Evolutionary conservation across 176 grass and related monocot genomes (phyloP).

Genomic region (Paspalum notatum): DNA sequence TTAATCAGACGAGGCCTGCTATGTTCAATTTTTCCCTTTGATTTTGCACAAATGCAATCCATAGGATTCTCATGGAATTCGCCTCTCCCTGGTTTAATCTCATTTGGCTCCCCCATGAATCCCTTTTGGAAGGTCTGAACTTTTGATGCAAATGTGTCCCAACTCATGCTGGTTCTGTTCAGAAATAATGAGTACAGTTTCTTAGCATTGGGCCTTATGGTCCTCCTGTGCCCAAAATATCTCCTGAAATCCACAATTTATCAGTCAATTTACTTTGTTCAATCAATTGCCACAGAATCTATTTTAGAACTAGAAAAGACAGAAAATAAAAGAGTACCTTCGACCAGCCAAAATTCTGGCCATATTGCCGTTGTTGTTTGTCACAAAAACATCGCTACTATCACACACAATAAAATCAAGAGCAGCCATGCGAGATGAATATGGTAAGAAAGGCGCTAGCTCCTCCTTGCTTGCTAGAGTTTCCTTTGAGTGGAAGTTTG

Average conservation of each 20-base stretch:
- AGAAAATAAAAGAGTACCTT: slow-evolving; percentile 56
- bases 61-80: slow-evolving; percentile 94
- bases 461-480: slow-evolving; percentile 79
- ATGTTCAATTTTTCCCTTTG: slow-evolving; percentile 32
- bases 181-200: slow-evolving; percentile 85
- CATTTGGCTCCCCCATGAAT: slow-evolving; percentile 94
- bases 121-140: slow-evolving; percentile 70
- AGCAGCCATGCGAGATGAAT: slow-evolving; percentile 96
- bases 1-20: slow-evolving; percentile 34
- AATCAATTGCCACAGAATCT: slow-evolving; percentile 14
- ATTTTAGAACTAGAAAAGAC: background rate
- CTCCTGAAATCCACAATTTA: slow-evolving; percentile 66
- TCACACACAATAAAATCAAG: slow-evolving; percentile 94
- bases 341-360: slow-evolving; percentile 91
- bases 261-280: slow-evolving; percentile 33
- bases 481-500: slow-evolving; percentile 92
- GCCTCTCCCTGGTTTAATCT: slow-evolving; percentile 82
- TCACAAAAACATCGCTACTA: slow-evolving; percentile 76
- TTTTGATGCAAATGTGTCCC: slow-evolving; percentile 86
- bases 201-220: slow-evolving; percentile 91
- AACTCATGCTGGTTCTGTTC: slow-evolving; percentile 75
- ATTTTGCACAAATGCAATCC: slow-evolving; percentile 77
- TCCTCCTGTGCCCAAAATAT: slow-evolving; percentile 97
- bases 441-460: slow-evolving; percentile 63
- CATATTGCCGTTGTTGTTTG: slow-evolving; percentile 99